phyloP scores from a whole-genome alignment of 768 basidiomycete genomes.

The Hirschioporus abietinus region DNA sequence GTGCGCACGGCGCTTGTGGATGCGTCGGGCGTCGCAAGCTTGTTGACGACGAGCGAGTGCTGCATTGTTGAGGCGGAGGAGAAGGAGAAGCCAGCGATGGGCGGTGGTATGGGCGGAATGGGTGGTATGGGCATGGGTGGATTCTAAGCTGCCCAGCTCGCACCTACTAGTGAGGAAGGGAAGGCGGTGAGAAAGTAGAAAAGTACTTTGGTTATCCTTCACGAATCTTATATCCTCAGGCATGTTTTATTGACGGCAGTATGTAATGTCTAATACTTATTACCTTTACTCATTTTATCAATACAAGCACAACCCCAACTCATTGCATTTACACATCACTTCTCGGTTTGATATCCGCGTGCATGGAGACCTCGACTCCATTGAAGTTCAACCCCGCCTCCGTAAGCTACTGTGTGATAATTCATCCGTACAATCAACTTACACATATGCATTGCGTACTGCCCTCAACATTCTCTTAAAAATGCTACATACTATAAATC shows the following conservation, averaged over 20 bases:
- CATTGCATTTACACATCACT: too few species aligned
- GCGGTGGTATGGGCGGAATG: constrained; percentile 44
- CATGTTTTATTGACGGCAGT: background rate
- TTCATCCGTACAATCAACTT: too few species aligned
- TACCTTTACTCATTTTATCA: background rate
- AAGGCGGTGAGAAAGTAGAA: background rate
- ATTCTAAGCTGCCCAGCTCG: constrained; percentile 33
- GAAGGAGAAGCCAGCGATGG: constrained; percentile 47
- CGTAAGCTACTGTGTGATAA: too few species aligned
- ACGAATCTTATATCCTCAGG: background rate
- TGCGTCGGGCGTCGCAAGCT: constrained; percentile 86
- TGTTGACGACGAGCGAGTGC: constrained; percentile 90
- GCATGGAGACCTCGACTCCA: too few species aligned
- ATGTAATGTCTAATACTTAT: constrained; percentile 1
- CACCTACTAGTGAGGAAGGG: too few species aligned
- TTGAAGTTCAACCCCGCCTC: too few species aligned
- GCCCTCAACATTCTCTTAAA: too few species aligned
- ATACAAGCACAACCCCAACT: background rate
- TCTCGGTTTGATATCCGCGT: too few species aligned
- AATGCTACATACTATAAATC: too few species aligned
- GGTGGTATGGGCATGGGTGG: constrained; percentile 59
- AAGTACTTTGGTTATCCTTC: background rate
- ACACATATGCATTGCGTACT: too few species aligned
- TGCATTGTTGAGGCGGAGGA: constrained; percentile 91
- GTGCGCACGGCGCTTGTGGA: constrained; percentile 91